Base-by-base conservation (phyloP, 805 yeast genomes). In the Suhomyces vadensis region DNA sequence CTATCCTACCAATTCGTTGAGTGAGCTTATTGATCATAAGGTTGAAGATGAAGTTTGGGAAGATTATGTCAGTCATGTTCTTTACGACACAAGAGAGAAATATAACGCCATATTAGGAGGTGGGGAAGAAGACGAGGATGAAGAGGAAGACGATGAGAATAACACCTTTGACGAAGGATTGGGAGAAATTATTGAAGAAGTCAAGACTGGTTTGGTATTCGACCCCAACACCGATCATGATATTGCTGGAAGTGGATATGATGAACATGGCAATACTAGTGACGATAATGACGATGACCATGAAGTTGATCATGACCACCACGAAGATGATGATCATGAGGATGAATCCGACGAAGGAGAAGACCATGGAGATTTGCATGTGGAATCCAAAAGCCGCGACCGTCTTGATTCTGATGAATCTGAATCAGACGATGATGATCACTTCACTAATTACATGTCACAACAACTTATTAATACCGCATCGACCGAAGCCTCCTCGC, bases 81-180 rank as follows among this genome's bases (percentile, higher is more conserved):
- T 94, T 49, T 87, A 85, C 49, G 95, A 88, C 56, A 89, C 95
- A 2, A 77, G 99, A 52, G 95, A 90, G 61, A 91, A 90, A 67
- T 94, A 94, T 65, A 94, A 92, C 64, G 90, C 96, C 8, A 85
- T 92, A 24, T 74, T 94, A 35, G 99, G 99, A 16, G 95, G 92
- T n/a, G 79, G 73, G 17, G 81, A 72, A 21, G 75, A 72, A 41
- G 75, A 74, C 17, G 82, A 76, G 2, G 64, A 61, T 1, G 66
- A 61, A 20, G 69, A 61, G 5, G 69, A 58, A 19, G 52, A 45
- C 10, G 20, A 29, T 6, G 55, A 47, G 7, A 55, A 62, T 16
- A 60, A 54, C 35, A 58, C 69, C 0, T 61, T 61, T 47, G 67
- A 61, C 47, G 74, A 69, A 50, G 69, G 71, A 10, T 46, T 60